Evolutionary conservation across 2,329 filamentous ascomycete species (phyloP).

Genomic region (Myrmaecium sp.): DNA sequence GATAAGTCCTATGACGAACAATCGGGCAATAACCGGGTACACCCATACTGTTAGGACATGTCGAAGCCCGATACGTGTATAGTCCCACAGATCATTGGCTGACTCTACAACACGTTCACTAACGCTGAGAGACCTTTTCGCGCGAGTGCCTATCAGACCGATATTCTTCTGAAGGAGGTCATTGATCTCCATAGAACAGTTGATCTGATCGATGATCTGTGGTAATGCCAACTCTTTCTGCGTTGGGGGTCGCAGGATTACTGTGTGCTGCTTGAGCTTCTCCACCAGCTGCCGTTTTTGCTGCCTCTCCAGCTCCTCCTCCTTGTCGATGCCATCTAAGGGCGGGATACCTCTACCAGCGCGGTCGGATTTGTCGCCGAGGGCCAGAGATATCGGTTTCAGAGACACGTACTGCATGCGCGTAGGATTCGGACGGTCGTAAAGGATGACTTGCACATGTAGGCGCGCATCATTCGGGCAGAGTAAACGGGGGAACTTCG

Average conservation of each 20-base stretch:
- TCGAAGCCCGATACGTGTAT: slow-evolving; percentile 51
- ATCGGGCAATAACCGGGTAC: slow-evolving; percentile 53
- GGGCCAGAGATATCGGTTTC: slow-evolving; percentile 69
- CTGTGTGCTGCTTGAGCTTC: slow-evolving; percentile 77
- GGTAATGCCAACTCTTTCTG: slow-evolving; percentile 68
- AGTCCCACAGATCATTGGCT: slow-evolving; percentile 69
- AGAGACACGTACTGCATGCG: slow-evolving; percentile 96
- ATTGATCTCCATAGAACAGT: slow-evolving; percentile 86
- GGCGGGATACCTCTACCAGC: slow-evolving; percentile 21
- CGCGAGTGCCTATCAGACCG: slow-evolving; percentile 62
- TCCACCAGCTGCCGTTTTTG: slow-evolving; percentile 54
- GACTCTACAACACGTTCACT: slow-evolving; percentile 90
- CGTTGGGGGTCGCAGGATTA: slow-evolving; percentile 58
- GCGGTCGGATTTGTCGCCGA: slow-evolving; percentile 42
- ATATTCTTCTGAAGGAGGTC: slow-evolving; percentile 78
- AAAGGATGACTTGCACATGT: slow-evolving; percentile 75
- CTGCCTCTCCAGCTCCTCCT: slow-evolving; percentile 50
- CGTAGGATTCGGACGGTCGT: slow-evolving; percentile 67
- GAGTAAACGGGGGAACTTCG: slow-evolving; percentile 51
- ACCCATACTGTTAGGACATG: slow-evolving; percentile 57
- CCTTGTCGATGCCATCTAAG: slow-evolving; percentile 47
- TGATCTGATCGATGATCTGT: slow-evolving; percentile 80
- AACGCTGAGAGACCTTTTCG: slow-evolving; percentile 75
- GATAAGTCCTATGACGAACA: slow-evolving; percentile 65
- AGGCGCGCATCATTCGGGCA: slow-evolving; percentile 48